Percentiles rank a stretch among this genome's conserved stretches.
These are phyloP conservation scores for Cudoniella acicularis DNA, from an alignment of 495 filamentous ascomycete species.

Conservation along the genomic window DNA sequence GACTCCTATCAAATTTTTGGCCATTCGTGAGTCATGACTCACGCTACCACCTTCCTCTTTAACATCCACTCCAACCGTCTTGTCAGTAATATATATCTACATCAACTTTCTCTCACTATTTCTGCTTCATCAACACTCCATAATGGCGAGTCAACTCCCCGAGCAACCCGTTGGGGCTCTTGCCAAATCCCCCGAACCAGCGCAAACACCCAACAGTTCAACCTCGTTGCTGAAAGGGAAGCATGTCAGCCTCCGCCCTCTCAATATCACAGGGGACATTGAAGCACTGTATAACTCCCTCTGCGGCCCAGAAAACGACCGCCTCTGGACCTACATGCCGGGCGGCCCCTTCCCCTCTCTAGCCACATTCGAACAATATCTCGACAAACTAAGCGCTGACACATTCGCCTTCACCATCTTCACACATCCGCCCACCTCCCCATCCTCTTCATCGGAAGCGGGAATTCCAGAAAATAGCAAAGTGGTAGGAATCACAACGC, in stretches of 20 bases:
- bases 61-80: no score
- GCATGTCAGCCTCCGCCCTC: conserved; percentile 35
- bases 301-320: conserved; percentile 30
- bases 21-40: not conserved
- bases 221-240: conserved; percentile 37
- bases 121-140: no score
- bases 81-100: no score
- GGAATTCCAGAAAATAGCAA: conserved; percentile 2
- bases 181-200: conserved; percentile 1
- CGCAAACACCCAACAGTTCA: conserved; percentile 1
- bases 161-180: conserved; percentile 14
- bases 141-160: no score
- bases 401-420: conserved; percentile 27
- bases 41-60: no score
- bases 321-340: conserved; percentile 47
- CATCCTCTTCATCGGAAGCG: conserved; percentile 31
- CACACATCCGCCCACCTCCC: conserved; percentile 40
- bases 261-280: conserved; percentile 32
- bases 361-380: conserved; percentile 28
- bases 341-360: conserved; percentile 37
- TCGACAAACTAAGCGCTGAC: conserved; percentile 28
- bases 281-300: conserved; percentile 37
- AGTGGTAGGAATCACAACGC: conserved; percentile 37
- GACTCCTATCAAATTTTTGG: no score
- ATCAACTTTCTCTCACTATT: no score